A percentile compares a stretch with the other conserved stretches of the same genome.
phyloP scores from a whole-genome alignment of 305 asterid species.

The Rubia balearica region DNA sequence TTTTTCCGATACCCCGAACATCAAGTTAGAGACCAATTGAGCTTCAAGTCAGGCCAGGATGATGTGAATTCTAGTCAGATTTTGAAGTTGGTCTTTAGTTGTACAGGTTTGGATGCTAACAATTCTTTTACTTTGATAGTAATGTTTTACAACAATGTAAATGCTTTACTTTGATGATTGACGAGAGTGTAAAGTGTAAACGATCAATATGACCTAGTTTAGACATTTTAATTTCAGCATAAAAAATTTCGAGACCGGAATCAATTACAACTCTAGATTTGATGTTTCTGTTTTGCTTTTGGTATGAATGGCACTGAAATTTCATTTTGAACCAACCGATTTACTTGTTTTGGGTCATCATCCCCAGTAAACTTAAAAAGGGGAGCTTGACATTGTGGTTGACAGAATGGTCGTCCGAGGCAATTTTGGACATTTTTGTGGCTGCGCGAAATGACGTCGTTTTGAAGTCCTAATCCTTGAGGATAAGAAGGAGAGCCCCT shows the following conservation, averaged over 20 bases:
- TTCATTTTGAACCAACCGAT: neutral
- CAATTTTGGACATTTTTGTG: no score
- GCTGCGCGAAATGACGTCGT: no score
- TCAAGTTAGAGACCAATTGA: constrained; percentile 46
- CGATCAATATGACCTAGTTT: neutral
- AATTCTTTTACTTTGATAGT: neutral
- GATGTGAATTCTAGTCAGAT: constrained; percentile 1
- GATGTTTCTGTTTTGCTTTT: neutral
- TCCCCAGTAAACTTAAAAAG: no score
- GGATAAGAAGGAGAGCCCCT: no score
- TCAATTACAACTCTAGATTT: neutral
- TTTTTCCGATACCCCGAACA: constrained; percentile 23
- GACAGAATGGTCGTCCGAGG: no score
- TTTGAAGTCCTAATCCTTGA: no score
- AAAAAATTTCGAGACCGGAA: neutral
- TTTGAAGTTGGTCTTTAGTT: neutral
- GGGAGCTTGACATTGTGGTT: no score
- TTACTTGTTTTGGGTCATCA: neutral
- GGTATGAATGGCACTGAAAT: neutral
- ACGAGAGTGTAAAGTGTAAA: neutral
- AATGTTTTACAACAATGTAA: neutral
- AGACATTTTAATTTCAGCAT: neutral
- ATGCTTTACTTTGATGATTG: neutral
- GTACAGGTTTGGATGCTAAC: constrained; percentile 1
- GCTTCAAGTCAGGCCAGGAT: constrained; percentile 17